Conservation (phyloP, 768 basidiomycete species). For the Rubroboletus satanas region DNA sequence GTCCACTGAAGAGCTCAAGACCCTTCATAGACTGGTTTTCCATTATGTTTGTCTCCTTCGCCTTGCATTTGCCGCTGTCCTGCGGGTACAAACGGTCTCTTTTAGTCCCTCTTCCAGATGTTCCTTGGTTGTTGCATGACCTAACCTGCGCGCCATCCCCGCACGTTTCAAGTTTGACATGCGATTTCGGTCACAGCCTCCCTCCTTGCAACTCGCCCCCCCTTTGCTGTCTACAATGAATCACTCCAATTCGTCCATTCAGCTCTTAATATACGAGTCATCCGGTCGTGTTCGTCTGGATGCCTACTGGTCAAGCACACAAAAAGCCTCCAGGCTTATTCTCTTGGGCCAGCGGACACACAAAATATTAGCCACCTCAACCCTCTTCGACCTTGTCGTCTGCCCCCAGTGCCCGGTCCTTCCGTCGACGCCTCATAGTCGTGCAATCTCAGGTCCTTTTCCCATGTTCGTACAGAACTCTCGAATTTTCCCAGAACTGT, state of each 20-base stretch:
- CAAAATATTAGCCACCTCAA: conserved; percentile 30
- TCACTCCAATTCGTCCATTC: conserved; percentile 54
- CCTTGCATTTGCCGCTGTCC: too few species aligned
- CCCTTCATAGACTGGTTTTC: too few species aligned
- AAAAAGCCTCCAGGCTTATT: conserved; percentile 36
- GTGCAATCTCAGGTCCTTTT: conserved; percentile 73
- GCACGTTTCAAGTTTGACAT: conserved; percentile 36
- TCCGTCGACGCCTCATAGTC: conserved; percentile 32
- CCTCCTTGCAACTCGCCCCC: conserved; percentile 56
- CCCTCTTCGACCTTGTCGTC: conserved; percentile 36
- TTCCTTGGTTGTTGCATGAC: too few species aligned
- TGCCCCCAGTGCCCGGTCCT: conserved; percentile 21
- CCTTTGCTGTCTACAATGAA: conserved; percentile 59
- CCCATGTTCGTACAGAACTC: conserved; percentile 56
- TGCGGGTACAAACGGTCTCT: too few species aligned
- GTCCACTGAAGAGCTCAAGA: too few species aligned
- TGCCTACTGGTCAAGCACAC: conserved; percentile 16
- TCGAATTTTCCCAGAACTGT: conserved; percentile 11
- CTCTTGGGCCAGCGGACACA: conserved; percentile 34
- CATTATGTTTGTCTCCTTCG: too few species aligned
- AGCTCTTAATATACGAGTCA: conserved; percentile 53
- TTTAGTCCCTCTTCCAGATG: too few species aligned
- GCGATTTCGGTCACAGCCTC: conserved; percentile 43
- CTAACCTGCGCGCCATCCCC: conserved; percentile 20
- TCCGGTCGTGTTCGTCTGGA: too few species aligned